Percentiles rank a stretch among this genome's conserved stretches.
phyloP scores from a whole-genome alignment of 352 stramenopile genomes.

The Pythium oligandrum region DNA sequence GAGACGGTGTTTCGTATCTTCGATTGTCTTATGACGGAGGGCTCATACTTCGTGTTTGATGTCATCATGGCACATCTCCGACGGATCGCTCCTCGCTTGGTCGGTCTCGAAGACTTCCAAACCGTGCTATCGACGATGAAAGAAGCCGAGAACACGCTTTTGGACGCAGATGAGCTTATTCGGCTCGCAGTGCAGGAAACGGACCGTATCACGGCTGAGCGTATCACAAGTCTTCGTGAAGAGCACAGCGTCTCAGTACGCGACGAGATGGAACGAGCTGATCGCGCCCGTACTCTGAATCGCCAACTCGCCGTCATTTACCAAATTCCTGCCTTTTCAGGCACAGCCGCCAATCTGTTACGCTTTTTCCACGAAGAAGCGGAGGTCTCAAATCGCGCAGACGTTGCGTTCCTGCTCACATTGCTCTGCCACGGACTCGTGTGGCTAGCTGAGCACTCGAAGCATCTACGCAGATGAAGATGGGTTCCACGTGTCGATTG shows the following conservation, averaged over 20 bases:
- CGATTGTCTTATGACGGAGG: conserved; percentile 84
- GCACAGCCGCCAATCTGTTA: conserved; percentile 51
- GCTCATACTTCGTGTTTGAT: conserved; percentile 75
- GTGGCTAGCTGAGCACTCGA: conserved; percentile 76
- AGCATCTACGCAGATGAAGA: conserved; percentile 35
- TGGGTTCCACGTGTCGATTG: neutral
- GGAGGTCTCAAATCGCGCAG: conserved; percentile 58
- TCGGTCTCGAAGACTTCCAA: conserved; percentile 62
- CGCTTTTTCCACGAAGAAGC: conserved; percentile 77
- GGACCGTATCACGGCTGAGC: conserved; percentile 27
- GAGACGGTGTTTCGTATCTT: conserved; percentile 87
- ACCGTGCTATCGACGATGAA: conserved; percentile 72
- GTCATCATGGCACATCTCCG: conserved; percentile 79
- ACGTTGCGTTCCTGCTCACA: conserved; percentile 75
- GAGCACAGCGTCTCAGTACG: conserved; percentile 52
- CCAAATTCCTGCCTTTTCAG: conserved; percentile 75
- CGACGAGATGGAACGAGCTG: conserved; percentile 64
- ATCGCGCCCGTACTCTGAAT: conserved; percentile 57
- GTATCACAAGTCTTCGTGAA: conserved; percentile 41
- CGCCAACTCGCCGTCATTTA: conserved; percentile 66
- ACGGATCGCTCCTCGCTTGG: conserved; percentile 41
- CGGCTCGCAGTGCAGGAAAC: conserved; percentile 35
- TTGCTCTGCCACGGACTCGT: conserved; percentile 78
- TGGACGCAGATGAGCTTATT: conserved; percentile 68
- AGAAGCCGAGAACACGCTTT: conserved; percentile 48